Evolutionary conservation across 768 basidiomycete genomes (phyloP), one percentile per base, ranked within the genome.

Genomic region (Tricholoma flavovirens): DNA sequence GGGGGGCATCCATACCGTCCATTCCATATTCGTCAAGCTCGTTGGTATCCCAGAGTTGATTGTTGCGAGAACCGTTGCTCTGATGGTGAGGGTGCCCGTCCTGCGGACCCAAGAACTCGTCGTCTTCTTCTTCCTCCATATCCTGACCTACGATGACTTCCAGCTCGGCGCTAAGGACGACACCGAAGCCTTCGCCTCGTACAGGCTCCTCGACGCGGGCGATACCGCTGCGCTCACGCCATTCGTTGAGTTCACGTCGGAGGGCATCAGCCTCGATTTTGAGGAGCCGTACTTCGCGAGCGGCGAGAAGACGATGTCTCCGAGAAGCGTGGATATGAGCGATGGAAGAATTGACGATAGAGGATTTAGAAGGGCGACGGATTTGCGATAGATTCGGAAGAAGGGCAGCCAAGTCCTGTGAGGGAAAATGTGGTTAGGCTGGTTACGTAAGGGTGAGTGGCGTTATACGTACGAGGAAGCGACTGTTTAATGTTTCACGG

Each of bases 301-400:
- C 81, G 14, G 93, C 92, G 59, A 93, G 78, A 17, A 86, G 73
- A 40, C 64, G 58, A 36, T 65, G 64, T n/a, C 64, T 55, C 8
- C 91, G 84, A 38, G 90, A 88, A 19, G 87, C 82, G 65, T 89
- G 87, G 58, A 94, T 84, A 66, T 93, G 89, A 1, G 92, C 86
- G 69, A 98, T 97, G 45, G 88, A 90, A 32, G 90, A 93, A 72
- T 97, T 97, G 71, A 99, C 95, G 70, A 98, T 98, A 58, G 90
- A 88, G 4, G 91, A 91, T 74, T 99, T 99, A 68, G 90, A 93
- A 0, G 97, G 97, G 29, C 96, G 86, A 60, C 94, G 87, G 70
- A 93, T 89, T 66, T 90, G 83, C 10, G 89, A 88, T 55, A 97
- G 84, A 67, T 94, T 90, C 50, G 96, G 93, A 17, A 98, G 84